phyloP scores from a whole-genome alignment of 2,329 filamentous ascomycete species.

The Aciculosporium take region DNA sequence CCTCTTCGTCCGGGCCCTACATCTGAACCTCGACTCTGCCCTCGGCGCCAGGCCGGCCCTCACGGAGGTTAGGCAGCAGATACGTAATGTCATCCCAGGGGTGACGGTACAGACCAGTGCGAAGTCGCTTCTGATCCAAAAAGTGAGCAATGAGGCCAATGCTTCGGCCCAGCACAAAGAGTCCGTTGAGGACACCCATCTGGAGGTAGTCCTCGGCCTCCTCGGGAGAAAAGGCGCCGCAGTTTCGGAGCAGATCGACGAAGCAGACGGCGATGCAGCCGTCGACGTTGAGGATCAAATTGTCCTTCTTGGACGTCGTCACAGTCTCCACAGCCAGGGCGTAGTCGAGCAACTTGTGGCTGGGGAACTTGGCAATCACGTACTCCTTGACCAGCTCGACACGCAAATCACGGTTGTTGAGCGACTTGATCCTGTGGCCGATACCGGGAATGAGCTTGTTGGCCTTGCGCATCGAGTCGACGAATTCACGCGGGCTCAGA shows the following conservation, averaged over 20 bases:
- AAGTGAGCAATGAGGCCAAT: conserved; percentile 99
- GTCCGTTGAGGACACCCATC: conserved; percentile 98
- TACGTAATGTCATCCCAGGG: conserved; percentile 99
- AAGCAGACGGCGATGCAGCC: conserved; percentile 98
- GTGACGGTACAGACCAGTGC: conserved; percentile 96
- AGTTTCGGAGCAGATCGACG: conserved; percentile 93
- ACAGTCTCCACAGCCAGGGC: conserved; percentile 95
- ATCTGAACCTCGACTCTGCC: conserved; percentile 83
- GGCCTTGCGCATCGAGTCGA: conserved; percentile 97
- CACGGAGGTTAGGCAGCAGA: conserved; percentile 66
- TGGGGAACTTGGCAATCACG: conserved; percentile 93
- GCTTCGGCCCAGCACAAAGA: conserved; percentile 91
- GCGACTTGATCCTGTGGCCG: conserved; percentile 97
- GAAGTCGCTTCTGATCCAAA: conserved; percentile 98
- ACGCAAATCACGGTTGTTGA: conserved; percentile 98
- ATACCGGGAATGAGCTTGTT: conserved; percentile 99
- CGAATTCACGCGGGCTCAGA: conserved; percentile 94
- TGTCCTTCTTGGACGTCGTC: conserved; percentile 99
- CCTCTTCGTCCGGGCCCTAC: conserved; percentile 23
- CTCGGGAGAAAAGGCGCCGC: conserved; percentile 87
- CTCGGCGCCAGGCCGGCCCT: conserved; percentile 59
- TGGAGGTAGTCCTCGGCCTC: conserved; percentile 97
- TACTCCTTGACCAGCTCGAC: conserved; percentile 99
- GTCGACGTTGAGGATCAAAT: conserved; percentile 98
- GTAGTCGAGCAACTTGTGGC: conserved; percentile 96